Evolutionary conservation across 106 monocot genomes (phyloP).

Genomic region (Dendrobium huoshanense): DNA sequence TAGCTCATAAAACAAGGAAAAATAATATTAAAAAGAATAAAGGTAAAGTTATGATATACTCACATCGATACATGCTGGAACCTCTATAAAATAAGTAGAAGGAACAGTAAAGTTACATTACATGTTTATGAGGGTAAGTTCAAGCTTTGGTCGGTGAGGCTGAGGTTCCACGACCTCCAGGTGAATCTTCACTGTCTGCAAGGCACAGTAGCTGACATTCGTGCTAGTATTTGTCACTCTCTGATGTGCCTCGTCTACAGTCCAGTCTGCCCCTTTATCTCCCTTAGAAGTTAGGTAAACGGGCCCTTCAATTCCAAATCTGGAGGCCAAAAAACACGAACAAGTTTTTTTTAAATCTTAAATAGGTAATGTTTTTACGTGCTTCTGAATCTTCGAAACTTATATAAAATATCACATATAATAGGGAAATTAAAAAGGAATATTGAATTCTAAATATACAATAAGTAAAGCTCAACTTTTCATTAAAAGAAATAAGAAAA

Average conservation of each 20-base stretch:
- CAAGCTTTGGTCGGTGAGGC: slow-evolving; percentile 86
- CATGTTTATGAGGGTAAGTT: slow-evolving; percentile 49
- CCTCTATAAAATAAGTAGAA: background rate
- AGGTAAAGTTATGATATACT: background rate
- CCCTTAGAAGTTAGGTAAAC: slow-evolving; percentile 62
- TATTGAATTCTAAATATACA: background rate
- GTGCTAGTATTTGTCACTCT: slow-evolving; percentile 59
- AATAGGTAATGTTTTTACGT: background rate
- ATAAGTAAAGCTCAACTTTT: background rate
- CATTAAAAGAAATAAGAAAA: background rate
- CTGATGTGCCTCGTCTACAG: slow-evolving; percentile 77
- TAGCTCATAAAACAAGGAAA: background rate
- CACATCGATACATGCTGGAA: background rate
- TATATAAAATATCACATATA: background rate
- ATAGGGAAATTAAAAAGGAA: background rate
- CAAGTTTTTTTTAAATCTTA: background rate
- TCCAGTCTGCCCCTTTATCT: slow-evolving; percentile 72
- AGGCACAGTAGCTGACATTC: slow-evolving; percentile 29
- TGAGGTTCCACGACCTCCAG: slow-evolving; percentile 96
- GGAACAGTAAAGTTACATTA: background rate
- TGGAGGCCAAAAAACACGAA: slow-evolving; percentile 2
- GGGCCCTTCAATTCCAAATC: slow-evolving; percentile 98
- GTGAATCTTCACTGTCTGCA: slow-evolving; percentile 83
- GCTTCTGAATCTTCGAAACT: background rate
- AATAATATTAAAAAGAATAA: background rate